These are phyloP conservation scores for Phaeophleospora eucalypticola DNA, from an alignment of 2,329 filamentous ascomycete genomes.

Conservation along the genomic window DNA sequence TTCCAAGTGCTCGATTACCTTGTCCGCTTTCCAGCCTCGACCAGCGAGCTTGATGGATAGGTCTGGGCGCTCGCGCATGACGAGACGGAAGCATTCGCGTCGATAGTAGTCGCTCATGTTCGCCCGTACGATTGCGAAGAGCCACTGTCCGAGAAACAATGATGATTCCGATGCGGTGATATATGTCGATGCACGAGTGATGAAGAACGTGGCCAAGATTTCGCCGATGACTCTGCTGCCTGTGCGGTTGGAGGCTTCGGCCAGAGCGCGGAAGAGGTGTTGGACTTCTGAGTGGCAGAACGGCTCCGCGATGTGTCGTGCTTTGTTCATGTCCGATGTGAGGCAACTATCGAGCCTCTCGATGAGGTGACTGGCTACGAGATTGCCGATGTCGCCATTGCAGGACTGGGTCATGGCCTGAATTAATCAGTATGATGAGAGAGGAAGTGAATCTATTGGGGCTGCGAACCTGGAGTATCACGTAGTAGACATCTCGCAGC, in stretches of 20 bases:
- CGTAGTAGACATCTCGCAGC: slow-evolving; percentile 7
- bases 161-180: not conserved
- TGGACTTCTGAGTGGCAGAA: slow-evolving; percentile 7
- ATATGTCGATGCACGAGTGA: not conserved
- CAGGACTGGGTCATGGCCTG: slow-evolving; percentile 4
- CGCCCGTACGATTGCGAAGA: slow-evolving; percentile 8
- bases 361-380: slow-evolving; percentile 5
- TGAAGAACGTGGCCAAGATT: slow-evolving; percentile 9
- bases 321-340: not conserved
- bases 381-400: slow-evolving; percentile 5
- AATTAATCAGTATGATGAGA: not conserved
- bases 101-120: slow-evolving; percentile 3
- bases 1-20: slow-evolving; percentile 5
- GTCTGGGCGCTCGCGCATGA: slow-evolving; percentile 7
- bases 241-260: slow-evolving; percentile 8
- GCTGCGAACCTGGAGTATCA: slow-evolving; percentile 3
- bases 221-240: slow-evolving; percentile 6
- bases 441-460: too few species aligned
- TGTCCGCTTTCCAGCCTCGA: slow-evolving; percentile 6
- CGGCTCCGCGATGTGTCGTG: not conserved
- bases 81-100: slow-evolving; percentile 6
- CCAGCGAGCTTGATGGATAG: slow-evolving; percentile 6
- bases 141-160: slow-evolving; percentile 8
- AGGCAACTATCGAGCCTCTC: slow-evolving; percentile 1
- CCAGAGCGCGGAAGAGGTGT: slow-evolving; percentile 9